Evolutionary conservation across 1,139 yeast genomes (phyloP), one percentile per base, ranked within the genome.

Genomic region (Sugiyamaella xylanicola): DNA sequence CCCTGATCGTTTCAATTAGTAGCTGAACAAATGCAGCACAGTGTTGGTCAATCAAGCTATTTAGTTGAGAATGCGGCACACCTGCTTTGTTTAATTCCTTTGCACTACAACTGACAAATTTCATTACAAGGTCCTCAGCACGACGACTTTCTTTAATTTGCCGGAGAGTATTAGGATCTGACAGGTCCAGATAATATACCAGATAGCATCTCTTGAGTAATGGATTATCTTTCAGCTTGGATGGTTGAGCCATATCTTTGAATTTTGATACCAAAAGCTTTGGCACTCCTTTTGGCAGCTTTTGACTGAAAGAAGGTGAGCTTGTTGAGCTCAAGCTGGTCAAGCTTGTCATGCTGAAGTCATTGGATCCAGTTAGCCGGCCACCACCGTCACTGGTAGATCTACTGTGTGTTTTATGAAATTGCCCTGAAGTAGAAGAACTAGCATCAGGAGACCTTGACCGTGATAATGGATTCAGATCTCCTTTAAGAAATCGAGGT

Each of bases 51-150:
- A 85, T 79, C 29, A 75, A 72, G 1, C 73, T 68, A 57, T 80
- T 78, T 36, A 77, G 71, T 44, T 81, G 79, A 13, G 72, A 66
- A 1, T 68, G 72, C 3, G 76, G 76, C 2, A 71, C 65, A 0
- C 81, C 80, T 41, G 81, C 61, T 60, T 84, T 83, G 51, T 75
- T 77, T 39, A 86, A 68, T 67, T 86, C 92, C 61, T 82, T 85
- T 56, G 83, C 82, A 7, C 88, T 84, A 57, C 82, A 77, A 21
- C 85, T 78, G 19, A 86, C 81, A 67, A 87, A 88, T 67, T 80
- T 77, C 75, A 85, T 80, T 7, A 87, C 79, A 52, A 87, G 72
- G 56, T 83, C 86, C 61, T 86, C 92, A 0, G 84, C 81, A 37
- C 81, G 77, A 41, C 75, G 74, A 56, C 78, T 75, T 20, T 77